Conservation (phyloP, 2,329 filamentous ascomycete genomes). For the Fusarium verticillioides region DNA sequence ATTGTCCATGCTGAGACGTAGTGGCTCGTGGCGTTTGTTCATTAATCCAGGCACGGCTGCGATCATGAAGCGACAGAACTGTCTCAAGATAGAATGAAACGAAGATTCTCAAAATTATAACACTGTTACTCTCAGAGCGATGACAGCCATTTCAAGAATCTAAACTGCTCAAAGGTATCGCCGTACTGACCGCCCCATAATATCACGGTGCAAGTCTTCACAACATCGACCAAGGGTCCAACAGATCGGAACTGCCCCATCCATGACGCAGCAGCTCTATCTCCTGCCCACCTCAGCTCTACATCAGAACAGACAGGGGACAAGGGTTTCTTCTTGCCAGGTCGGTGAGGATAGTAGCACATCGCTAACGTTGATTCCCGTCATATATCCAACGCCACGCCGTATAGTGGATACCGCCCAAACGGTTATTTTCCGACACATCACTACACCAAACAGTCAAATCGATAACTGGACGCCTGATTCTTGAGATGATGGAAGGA, state of each 20-base stretch:
- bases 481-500: too few relatives aligned
- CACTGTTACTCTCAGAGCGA: too few relatives aligned
- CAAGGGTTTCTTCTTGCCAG: too few relatives aligned
- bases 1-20: not conserved
- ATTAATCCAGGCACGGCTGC: not conserved
- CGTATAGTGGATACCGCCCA: not conserved
- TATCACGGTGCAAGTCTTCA: not conserved
- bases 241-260: not conserved
- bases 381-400: not conserved
- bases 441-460: not conserved
- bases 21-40: not conserved
- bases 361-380: not conserved
- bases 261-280: not conserved
- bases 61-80: not conserved
- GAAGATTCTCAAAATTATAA: too few relatives aligned
- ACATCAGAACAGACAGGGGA: not conserved
- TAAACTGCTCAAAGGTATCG: rapidly evolving
- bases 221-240: not conserved
- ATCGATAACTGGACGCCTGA: not conserved
- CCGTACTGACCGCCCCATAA: too few relatives aligned
- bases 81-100: too few relatives aligned
- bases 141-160: rapidly evolving
- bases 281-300: not conserved
- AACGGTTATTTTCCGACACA: not conserved
- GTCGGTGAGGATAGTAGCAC: not conserved